Percentiles rank a stretch among this genome's conserved stretches.
phyloP scores from a whole-genome alignment of 352 stramenopile species.

The Vaucheria bursata region DNA sequence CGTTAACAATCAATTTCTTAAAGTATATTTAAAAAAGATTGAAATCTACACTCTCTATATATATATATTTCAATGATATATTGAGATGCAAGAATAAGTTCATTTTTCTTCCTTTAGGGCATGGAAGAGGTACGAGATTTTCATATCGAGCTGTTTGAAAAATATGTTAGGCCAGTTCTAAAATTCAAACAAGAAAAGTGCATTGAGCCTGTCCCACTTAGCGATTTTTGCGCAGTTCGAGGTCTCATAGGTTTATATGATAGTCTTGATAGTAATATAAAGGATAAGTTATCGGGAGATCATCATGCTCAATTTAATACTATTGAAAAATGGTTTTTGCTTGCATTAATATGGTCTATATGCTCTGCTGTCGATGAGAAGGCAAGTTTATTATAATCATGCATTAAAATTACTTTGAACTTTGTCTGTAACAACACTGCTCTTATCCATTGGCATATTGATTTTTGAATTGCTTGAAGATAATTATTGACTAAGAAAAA shows the following conservation, averaged over 20 bases:
- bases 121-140: conserved; percentile 37
- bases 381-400: too few relatives aligned
- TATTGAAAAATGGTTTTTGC: conserved; percentile 66
- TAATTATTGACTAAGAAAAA: too few relatives aligned
- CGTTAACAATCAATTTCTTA: too few relatives aligned
- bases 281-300: neutral
- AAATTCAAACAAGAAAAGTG: conserved; percentile 55
- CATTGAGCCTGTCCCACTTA: conserved; percentile 55
- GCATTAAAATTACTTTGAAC: too few relatives aligned
- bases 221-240: conserved; percentile 71
- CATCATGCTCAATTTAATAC: conserved; percentile 27
- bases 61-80: too few relatives aligned
- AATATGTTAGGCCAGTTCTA: conserved; percentile 75
- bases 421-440: too few relatives aligned
- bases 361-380: conserved; percentile 77
- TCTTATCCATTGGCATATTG: too few relatives aligned
- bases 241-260: conserved; percentile 69
- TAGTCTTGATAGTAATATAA: conserved; percentile 19
- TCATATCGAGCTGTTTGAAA: conserved; percentile 65
- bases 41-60: too few relatives aligned
- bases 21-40: too few relatives aligned
- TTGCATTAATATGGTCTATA: conserved; percentile 79
- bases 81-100: too few relatives aligned
- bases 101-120: too few relatives aligned
- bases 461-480: too few relatives aligned